Evolutionary conservation across 169 alveolate species (phyloP), one percentile per base, ranked within the genome.

Genomic region (Cryptosporidium bovis): DNA sequence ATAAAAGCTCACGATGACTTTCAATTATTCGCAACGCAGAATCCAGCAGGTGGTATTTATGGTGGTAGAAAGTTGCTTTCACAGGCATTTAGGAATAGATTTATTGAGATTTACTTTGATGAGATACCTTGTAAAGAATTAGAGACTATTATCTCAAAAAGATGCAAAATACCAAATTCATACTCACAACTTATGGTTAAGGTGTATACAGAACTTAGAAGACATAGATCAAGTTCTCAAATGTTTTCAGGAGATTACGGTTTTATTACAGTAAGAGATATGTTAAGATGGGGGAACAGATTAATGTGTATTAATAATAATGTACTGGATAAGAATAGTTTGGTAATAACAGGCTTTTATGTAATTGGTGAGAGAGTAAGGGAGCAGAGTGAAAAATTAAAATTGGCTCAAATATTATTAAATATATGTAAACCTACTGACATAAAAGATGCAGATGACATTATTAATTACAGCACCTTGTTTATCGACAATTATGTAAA

Each of bases 61-160:
- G 99, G 99, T 13, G 99, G 99, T 36, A 94, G 99, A 64, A 99
- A 98, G 90, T 96, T 95, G 87, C 95, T 99, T 55, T 97, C 99
- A 36, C 95, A 96, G 87, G 99, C 99, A 0, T 97, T 98, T 91
- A 92, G 99, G 82, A 98, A 98, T 90, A 95, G 99, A 66, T 99
- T 99, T 90, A 93, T 97, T 51, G 98, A 97, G 91, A 92, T 98
- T 66, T 96, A 95, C 82, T 95, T 98, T 56, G 96, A 95, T 65
- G 98, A 96, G 68, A 95, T 98, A 34, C 96, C 97, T 31, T 77
- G 93, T 58, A 95, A 92, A 40, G 99, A 98, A 90, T 95, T 98
- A 64, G 95, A 92, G 56, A 90, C 85, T 33, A 98, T 98, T 56
- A 91, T 98, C 34, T 95, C 95, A 60, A 95, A 95, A 82, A 95